A percentile compares a stretch with the other conserved stretches of the same genome.
Conservation (phyloP, 805 yeast genomes). For the Candida nanaspora region DNA sequence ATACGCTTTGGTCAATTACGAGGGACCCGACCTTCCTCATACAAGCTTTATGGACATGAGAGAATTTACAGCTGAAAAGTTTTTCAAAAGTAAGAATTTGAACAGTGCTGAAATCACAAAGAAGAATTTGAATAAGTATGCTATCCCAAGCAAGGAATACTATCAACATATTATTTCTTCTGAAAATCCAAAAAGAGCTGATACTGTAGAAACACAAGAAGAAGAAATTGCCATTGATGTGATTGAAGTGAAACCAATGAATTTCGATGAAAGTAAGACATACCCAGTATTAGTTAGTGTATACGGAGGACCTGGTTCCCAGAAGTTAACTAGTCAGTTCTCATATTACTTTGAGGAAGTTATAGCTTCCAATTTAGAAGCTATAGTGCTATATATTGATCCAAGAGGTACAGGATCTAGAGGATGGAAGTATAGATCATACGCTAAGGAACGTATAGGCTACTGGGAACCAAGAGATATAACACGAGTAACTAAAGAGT, state of each 20-base stretch:
- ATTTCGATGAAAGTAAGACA: conserved; percentile 34
- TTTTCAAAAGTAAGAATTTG: conserved; percentile 10
- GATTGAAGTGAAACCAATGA: conserved; percentile 56
- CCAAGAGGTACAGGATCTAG: conserved; percentile 82
- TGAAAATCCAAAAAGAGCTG: conserved; percentile 22
- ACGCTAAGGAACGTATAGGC: conserved; percentile 54
- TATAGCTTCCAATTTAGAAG: conserved; percentile 48
- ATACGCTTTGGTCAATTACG: conserved; percentile 37
- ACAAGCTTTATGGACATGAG: conserved; percentile 31
- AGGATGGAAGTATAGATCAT: conserved; percentile 59
- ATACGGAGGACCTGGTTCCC: conserved; percentile 82
- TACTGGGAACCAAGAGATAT: conserved; percentile 74
- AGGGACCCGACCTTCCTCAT: conserved; percentile 43
- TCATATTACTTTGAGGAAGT: conserved; percentile 51
- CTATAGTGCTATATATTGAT: conserved; percentile 60
- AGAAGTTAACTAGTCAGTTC: conserved; percentile 41
- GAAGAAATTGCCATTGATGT: conserved; percentile 34
- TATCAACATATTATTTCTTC: conserved; percentile 10
- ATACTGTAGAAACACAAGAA: conserved; percentile 24
- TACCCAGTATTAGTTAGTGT: conserved; percentile 63
- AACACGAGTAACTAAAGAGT: conserved; percentile 40
- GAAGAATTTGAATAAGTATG: conserved; percentile 23
- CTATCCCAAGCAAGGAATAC: conserved; percentile 45
- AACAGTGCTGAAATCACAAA: conserved; percentile 8
- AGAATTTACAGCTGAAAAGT: conserved; percentile 6